These are phyloP conservation scores for Pinus taeda DNA, from an alignment of 75 land plant species.

Conservation along the genomic window DNA sequence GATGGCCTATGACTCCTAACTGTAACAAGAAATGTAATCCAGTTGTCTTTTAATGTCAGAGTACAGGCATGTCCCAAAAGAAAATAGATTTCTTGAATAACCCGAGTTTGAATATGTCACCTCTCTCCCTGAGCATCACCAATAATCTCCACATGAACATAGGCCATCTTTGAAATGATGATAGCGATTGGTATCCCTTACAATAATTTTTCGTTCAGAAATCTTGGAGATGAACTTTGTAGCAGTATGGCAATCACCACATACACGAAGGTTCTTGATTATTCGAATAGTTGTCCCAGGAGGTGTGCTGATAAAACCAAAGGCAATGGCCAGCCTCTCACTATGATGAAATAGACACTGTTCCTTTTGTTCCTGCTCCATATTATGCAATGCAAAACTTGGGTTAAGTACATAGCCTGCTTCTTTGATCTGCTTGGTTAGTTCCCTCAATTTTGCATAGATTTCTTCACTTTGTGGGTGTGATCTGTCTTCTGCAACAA, in stretches of 20 bases:
- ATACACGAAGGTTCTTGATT: conserved; percentile 19
- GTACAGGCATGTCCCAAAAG: no score
- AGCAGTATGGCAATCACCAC: conserved; percentile 23
- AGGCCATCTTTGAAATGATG: conserved; percentile 24
- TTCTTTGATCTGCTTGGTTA: conserved; percentile 15
- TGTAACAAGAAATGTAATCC: no score
- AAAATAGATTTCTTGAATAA: no score
- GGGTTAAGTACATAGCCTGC: conserved; percentile 7
- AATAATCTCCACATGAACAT: conserved; percentile 29
- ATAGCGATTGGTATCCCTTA: conserved; percentile 21
- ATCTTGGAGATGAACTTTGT: conserved; percentile 16
- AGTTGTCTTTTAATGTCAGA: no score
- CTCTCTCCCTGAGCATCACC: background rate
- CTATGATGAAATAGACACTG: conserved; percentile 13
- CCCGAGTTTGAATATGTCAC: no score
- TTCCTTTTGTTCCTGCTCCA: conserved; percentile 6
- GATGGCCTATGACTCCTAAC: no score
- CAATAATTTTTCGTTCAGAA: conserved; percentile 12
- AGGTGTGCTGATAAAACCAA: conserved; percentile 24
- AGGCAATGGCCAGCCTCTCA: conserved; percentile 35
- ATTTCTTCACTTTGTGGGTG: background rate
- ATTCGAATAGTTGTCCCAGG: conserved; percentile 18
- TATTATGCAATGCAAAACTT: conserved; percentile 12
- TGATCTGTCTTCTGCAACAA: background rate
- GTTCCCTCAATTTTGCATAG: conserved; percentile 2